Evolutionary conservation across 305 asterid genomes (phyloP).

Genomic region (Fraxinus xanthoxyloides): DNA sequence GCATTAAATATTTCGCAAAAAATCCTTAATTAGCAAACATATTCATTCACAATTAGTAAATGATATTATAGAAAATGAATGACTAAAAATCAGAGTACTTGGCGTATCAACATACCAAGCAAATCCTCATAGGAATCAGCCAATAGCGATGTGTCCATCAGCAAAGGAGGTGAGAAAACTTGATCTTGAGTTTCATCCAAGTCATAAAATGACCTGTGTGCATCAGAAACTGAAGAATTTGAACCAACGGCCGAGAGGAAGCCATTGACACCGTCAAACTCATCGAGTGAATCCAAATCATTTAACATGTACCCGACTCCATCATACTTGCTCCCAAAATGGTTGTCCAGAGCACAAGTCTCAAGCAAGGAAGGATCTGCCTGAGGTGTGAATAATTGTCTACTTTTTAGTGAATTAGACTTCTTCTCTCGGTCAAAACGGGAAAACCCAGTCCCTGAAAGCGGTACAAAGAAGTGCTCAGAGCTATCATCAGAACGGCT

Average conservation of each 20-base stretch:
- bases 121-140: conserved; percentile 85
- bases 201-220: conserved; percentile 70
- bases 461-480: conserved; percentile 88
- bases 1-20: conserved; percentile 19
- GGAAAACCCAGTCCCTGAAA: conserved; percentile 67
- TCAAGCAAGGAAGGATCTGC: conserved; percentile 61
- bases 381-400: conserved; percentile 58
- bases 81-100: conserved; percentile 11
- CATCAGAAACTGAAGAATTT: conserved; percentile 70
- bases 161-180: conserved; percentile 92
- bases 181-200: conserved; percentile 65
- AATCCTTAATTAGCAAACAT: conserved; percentile 11
- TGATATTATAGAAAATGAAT: conserved; percentile 15
- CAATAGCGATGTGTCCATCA: conserved; percentile 72
- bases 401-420: conserved; percentile 45
- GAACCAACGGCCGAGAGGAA: conserved; percentile 81
- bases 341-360: conserved; percentile 39
- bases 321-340: conserved; percentile 55
- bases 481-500: conserved; percentile 83
- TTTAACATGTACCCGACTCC: conserved; percentile 56
- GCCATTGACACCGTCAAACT: conserved; percentile 67
- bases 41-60: conserved; percentile 2
- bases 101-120: conserved; percentile 60
- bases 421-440: conserved; percentile 55
- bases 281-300: conserved; percentile 76